These are phyloP conservation scores for Exophiala sideris DNA, from an alignment of 2,329 filamentous ascomycete species.

Conservation along the genomic window DNA sequence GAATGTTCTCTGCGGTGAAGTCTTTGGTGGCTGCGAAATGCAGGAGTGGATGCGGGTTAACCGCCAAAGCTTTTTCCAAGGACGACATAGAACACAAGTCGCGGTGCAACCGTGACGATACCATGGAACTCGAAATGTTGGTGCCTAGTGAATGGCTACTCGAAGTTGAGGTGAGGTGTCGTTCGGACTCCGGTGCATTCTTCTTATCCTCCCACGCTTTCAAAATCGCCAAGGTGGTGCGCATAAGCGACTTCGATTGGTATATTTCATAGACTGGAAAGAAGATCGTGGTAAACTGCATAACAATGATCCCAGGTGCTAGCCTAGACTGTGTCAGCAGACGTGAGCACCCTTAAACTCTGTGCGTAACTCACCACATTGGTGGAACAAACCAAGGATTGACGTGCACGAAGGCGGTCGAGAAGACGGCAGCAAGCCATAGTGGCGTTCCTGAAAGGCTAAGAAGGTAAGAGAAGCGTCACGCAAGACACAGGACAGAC, in stretches of 20 bases:
- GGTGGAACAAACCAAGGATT: slow-evolving; percentile 56
- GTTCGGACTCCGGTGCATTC: too few relatives aligned
- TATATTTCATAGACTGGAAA: slow-evolving; percentile 48
- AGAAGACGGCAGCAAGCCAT: slow-evolving; percentile 55
- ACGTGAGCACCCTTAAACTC: too few relatives aligned
- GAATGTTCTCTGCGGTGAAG: slow-evolving; percentile 65
- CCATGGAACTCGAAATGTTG: slow-evolving; percentile 27
- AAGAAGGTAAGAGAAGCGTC: too few relatives aligned
- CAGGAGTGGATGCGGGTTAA: slow-evolving; percentile 56
- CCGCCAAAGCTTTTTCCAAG: slow-evolving; percentile 55
- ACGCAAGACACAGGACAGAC: too few relatives aligned
- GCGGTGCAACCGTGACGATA: slow-evolving; percentile 31
- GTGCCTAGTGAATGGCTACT: slow-evolving; percentile 24
- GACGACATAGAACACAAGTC: slow-evolving; percentile 53
- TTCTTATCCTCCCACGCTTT: slow-evolving; percentile 34
- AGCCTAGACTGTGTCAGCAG: slow-evolving; percentile 28
- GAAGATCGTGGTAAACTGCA: slow-evolving; percentile 59
- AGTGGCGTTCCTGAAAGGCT: slow-evolving; percentile 57
- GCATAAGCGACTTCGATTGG: background rate
- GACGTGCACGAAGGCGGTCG: slow-evolving; percentile 49
- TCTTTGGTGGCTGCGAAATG: slow-evolving; percentile 60
- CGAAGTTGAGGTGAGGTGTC: too few relatives aligned
- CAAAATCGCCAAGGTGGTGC: slow-evolving; percentile 2
- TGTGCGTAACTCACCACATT: slow-evolving; percentile 44
- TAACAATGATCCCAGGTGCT: slow-evolving; percentile 54